Evolutionary conservation across 257 asterid species (phyloP).

Genomic region (Ophiorrhiza pumila): DNA sequence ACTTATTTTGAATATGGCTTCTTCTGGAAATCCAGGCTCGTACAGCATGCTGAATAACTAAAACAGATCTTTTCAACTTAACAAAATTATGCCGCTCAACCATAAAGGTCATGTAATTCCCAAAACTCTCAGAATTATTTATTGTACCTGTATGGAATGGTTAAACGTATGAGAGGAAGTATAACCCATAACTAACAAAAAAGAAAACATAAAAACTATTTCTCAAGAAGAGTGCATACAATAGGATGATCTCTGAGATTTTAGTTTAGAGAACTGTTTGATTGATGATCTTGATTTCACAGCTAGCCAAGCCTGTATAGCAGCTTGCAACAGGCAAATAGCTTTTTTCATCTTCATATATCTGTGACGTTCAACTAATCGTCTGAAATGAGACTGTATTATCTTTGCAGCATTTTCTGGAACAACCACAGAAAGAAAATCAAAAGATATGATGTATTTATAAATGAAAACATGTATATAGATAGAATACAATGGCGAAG

Average conservation of each 20-base stretch:
- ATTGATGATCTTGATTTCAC: constrained; percentile 37
- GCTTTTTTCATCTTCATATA: constrained; percentile 53
- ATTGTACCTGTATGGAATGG: constrained; percentile 43
- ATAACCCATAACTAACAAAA: constrained; percentile 9
- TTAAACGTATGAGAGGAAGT: constrained; percentile 23
- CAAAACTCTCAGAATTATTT: constrained; percentile 32
- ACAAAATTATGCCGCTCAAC: constrained; percentile 57
- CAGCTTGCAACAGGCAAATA: constrained; percentile 56
- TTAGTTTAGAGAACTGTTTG: constrained; percentile 25
- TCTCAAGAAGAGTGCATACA: constrained; percentile 29
- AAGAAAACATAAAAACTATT: constrained; percentile 1
- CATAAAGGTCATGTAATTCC: constrained; percentile 31
- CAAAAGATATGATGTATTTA: constrained; percentile 8
- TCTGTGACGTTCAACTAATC: constrained; percentile 38
- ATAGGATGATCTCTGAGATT: constrained; percentile 35
- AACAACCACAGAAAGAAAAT: constrained; percentile 21
- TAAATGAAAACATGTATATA: no score
- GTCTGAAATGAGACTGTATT: constrained; percentile 73
- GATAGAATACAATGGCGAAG: no score
- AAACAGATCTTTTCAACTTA: constrained; percentile 43
- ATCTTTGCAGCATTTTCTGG: constrained; percentile 88
- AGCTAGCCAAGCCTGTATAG: constrained; percentile 54
- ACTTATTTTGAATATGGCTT: constrained; percentile 17
- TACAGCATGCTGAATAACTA: constrained; percentile 55
- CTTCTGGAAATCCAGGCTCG: constrained; percentile 50